Evolutionary conservation across 73 alveolate species (phyloP), one percentile per base, ranked within the genome.

Genomic region (Breviolum minutum): DNA sequence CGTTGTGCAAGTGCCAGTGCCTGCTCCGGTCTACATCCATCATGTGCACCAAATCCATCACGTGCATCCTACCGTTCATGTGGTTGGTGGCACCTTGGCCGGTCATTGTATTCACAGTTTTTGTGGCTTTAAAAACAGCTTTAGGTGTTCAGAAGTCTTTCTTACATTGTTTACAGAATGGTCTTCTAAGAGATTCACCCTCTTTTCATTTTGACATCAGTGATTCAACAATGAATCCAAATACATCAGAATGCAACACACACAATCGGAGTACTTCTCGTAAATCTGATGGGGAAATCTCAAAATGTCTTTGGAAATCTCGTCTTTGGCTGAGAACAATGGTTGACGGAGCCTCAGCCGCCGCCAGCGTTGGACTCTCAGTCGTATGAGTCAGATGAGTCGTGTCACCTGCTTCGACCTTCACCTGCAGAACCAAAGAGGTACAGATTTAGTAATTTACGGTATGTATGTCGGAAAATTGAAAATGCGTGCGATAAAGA

Each of bases 11-110:
- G 92, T 83, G 26, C 71, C 71, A 10, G 92, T 83, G 73, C 92
- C 92, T 19, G 92, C 61, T 54, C 92, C 92, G 73, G 92, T 61
- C 73, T 74, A 83, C 63, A 22, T 61, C 76, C 76, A 83, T 26
- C 92, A 83, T 60, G 12, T 83, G 61, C 61, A 61, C 63, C 92
- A 83, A 29, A 62, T 80, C 30, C 88, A 80, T 29, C 88, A 80
- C 54, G 88, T 80, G 13, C 88, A 83, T 60, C 92, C 76, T 8
- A 40, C 54, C 54, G 92, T 7, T 13, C 71, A 83, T 20, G 60
- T 83, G 54, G 92, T 83, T 8, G 64, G 32, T 11, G 92, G 92
- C 32, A 26, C 73, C 92, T 83, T 61, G 76, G 92, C 73, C 5
- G 7, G 22, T 79, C 27, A 77, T 8, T 9, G 86, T 6, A n/a